phyloP scores from a whole-genome alignment of 345 rosid genomes.

The Gossypium sturtianum region DNA sequence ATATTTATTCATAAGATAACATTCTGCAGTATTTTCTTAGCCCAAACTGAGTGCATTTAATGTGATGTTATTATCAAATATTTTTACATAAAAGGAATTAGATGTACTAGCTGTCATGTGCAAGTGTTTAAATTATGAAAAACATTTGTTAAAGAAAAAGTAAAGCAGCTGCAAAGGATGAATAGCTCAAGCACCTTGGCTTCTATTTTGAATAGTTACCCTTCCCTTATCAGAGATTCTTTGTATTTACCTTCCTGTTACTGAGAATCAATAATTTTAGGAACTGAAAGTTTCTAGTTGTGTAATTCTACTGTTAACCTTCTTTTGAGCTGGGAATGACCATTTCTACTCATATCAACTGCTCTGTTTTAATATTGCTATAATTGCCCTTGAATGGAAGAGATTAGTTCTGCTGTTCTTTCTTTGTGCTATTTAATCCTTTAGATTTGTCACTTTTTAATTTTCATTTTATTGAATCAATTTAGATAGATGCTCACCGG shows the following conservation, averaged over 20 bases:
- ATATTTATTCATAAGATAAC: no score
- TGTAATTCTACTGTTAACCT: background rate
- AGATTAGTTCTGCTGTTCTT: background rate
- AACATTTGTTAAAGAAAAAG: background rate
- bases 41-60: background rate
- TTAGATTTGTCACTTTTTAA: background rate
- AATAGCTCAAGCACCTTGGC: conserved; percentile 2
- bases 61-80: background rate
- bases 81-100: background rate
- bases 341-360: background rate
- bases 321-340: background rate
- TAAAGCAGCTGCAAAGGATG: background rate
- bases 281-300: background rate
- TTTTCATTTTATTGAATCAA: background rate
- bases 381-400: background rate
- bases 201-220: background rate
- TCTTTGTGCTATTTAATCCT: conserved; percentile 1
- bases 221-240: background rate
- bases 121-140: conserved; percentile 6
- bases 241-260: background rate
- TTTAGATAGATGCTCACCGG: conserved; percentile 89
- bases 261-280: background rate
- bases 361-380: background rate
- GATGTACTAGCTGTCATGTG: background rate
- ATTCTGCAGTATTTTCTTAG: background rate